Conservation (phyloP, 148 eudicot species). For the Fagopyrum homotropicum region DNA sequence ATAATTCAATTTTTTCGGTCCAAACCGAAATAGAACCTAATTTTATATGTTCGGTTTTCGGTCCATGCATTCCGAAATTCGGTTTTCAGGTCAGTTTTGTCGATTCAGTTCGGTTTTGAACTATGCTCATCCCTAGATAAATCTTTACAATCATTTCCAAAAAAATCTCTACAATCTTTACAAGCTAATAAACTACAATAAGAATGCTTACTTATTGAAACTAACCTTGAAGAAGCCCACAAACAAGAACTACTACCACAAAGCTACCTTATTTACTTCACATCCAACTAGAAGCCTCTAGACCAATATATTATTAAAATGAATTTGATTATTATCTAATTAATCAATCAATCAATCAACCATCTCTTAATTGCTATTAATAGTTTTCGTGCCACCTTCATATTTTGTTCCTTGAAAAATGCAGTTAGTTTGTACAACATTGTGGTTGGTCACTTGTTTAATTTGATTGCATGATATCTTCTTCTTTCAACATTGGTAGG, state of each 20-base stretch:
- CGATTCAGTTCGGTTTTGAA: too few relatives aligned
- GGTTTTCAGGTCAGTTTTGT: too few relatives aligned
- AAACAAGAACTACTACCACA: not conserved
- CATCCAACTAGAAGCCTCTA: not conserved
- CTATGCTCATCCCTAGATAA: too few relatives aligned
- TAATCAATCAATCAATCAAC: not conserved
- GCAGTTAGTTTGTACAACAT: not conserved
- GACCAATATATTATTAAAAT: not conserved
- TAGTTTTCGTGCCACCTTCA: not conserved
- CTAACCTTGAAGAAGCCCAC: not conserved
- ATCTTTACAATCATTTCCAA: too few relatives aligned
- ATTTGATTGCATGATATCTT: not conserved
- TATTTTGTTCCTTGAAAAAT: conserved; percentile 1
- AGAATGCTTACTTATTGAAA: not conserved
- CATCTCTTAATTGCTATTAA: not conserved
- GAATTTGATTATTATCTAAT: not conserved
- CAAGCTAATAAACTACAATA: not conserved
- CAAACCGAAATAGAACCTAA: too few relatives aligned
- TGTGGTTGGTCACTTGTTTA: conserved; percentile 6
- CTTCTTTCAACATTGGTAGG: not conserved
- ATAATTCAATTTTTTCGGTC: too few relatives aligned
- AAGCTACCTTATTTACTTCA: not conserved
- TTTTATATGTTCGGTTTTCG: too few relatives aligned
- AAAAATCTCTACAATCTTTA: too few relatives aligned
- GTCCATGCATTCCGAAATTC: too few relatives aligned